Evolutionary conservation across 2,329 filamentous ascomycete genomes (phyloP).

Genomic region (Neoscytalidium dimidiatum): DNA sequence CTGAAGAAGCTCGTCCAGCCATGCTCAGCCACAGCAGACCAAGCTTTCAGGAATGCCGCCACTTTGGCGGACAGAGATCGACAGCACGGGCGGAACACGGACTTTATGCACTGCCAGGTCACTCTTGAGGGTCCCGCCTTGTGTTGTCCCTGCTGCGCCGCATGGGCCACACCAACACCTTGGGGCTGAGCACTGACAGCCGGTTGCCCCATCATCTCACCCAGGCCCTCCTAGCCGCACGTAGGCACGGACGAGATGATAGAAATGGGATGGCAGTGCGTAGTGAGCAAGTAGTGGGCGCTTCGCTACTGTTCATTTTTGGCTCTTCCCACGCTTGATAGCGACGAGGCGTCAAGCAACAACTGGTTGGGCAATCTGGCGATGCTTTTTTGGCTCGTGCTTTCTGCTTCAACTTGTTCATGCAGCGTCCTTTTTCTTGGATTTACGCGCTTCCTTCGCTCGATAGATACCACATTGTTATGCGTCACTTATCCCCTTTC

Average conservation of each 20-base stretch:
- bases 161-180: background rate
- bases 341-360: background rate
- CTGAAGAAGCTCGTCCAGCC: background rate
- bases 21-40: background rate
- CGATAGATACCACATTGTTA: constrained; percentile 18
- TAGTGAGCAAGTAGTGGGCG: background rate
- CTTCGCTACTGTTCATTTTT: background rate
- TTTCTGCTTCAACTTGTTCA: background rate
- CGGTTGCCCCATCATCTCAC: background rate
- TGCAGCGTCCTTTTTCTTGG: background rate
- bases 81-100: background rate
- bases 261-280: background rate
- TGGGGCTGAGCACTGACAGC: background rate
- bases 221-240: background rate
- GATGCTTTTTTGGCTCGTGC: background rate
- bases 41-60: background rate
- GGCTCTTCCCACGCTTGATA: background rate
- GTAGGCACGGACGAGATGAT: background rate
- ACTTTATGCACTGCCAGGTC: background rate
- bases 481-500: background rate
- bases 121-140: background rate
- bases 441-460: background rate
- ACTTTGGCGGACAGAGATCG: background rate
- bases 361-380: background rate
- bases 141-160: background rate